Evolutionary conservation across 208 protist genomes (phyloP).

Genomic region (Leishmania amazonensis): DNA sequence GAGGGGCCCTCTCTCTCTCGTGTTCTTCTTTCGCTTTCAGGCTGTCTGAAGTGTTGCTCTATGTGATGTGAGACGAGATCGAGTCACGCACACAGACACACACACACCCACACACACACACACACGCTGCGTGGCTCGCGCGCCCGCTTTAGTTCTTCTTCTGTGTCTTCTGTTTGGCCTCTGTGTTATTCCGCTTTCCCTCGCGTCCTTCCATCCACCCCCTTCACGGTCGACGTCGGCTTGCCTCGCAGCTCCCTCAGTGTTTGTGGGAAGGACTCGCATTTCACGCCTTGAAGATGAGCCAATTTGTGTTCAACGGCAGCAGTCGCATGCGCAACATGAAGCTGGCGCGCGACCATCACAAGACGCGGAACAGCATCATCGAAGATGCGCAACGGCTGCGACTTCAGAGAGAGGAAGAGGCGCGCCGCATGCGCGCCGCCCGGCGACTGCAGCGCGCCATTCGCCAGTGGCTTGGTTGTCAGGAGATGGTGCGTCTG

Average conservation of each 20-base stretch:
- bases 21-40: neutral
- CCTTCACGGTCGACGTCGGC: conserved; percentile 2
- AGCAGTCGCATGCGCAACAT: conserved; percentile 61
- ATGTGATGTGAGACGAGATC: neutral
- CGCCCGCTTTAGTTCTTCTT: conserved; percentile 3
- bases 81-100: neutral
- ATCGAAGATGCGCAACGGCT: conserved; percentile 51
- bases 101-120: too few species aligned
- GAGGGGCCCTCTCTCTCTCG: neutral
- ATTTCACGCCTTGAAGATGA: conserved; percentile 21
- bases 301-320: conserved; percentile 66
- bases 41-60: neutral
- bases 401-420: conserved; percentile 54
- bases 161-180: conserved; percentile 7
- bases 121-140: neutral
- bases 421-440: conserved; percentile 37
- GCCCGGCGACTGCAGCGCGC: conserved; percentile 49
- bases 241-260: neutral
- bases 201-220: conserved; percentile 2
- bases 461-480: conserved; percentile 44
- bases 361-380: conserved; percentile 46
- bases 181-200: neutral
- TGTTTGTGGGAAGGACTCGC: neutral
- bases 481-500: conserved; percentile 18
- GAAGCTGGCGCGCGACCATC: conserved; percentile 67